Evolutionary conservation across 2,329 filamentous ascomycete genomes (phyloP).

Genomic region (Fusarium mexicanum): DNA sequence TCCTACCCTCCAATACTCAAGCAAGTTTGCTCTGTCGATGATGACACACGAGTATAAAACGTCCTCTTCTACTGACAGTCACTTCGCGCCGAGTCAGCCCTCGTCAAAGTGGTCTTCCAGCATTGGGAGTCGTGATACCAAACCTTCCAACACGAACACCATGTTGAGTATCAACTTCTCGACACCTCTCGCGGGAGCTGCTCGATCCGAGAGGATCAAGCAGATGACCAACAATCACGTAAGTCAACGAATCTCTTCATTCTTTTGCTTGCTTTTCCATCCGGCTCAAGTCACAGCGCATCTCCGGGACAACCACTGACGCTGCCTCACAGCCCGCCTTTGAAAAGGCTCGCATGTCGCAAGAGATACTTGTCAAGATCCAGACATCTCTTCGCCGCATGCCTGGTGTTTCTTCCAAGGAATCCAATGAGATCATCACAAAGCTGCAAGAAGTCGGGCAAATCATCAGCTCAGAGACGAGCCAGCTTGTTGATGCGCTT

Average conservation of each 20-base stretch:
- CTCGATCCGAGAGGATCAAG: slow-evolving; percentile 49
- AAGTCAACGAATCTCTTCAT: slow-evolving; percentile 26
- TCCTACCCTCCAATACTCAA: not conserved
- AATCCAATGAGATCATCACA: slow-evolving; percentile 48
- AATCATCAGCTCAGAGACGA: slow-evolving; percentile 52
- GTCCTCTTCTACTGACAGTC: slow-evolving; percentile 11
- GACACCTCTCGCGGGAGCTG: slow-evolving; percentile 50
- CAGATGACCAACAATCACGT: slow-evolving; percentile 53
- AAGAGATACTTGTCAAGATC: slow-evolving; percentile 51
- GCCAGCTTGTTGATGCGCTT: slow-evolving; percentile 51
- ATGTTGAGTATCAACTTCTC: slow-evolving; percentile 54
- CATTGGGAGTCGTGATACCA: slow-evolving; percentile 22
- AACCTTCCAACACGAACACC: slow-evolving; percentile 24
- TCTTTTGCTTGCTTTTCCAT: not conserved
- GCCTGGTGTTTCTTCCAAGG: slow-evolving; percentile 49
- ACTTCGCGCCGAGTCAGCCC: slow-evolving; percentile 12
- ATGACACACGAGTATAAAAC: slow-evolving; percentile 20
- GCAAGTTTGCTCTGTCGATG: slow-evolving; percentile 3
- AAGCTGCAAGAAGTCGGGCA: slow-evolving; percentile 52
- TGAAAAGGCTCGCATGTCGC: slow-evolving; percentile 46
- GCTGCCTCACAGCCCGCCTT: slow-evolving; percentile 46
- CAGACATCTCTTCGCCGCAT: slow-evolving; percentile 53
- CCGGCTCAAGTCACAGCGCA: not conserved
- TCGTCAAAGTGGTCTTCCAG: slow-evolving; percentile 33
- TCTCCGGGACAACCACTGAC: not conserved